phyloP scores from a whole-genome alignment of 2,329 filamentous ascomycete species.

The Neonectria faginata region DNA sequence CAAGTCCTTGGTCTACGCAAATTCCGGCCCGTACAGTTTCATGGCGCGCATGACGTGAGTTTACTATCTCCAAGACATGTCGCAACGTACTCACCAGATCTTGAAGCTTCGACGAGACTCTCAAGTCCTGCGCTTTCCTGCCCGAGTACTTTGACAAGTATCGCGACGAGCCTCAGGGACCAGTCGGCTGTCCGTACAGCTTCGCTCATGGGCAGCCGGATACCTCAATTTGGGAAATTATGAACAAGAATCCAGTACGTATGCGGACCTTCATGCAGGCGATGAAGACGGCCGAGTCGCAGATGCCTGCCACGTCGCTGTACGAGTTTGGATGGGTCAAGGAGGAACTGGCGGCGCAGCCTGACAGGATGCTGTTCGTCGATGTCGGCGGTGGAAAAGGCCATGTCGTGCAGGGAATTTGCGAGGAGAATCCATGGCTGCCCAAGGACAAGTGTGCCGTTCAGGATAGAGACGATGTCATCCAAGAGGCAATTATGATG shows the following conservation, averaged over 20 bases:
- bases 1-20: constrained; percentile 20
- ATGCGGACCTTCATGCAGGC: constrained; percentile 45
- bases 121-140: constrained; percentile 39
- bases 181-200: constrained; percentile 43
- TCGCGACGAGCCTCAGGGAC: constrained; percentile 45
- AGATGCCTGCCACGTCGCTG: constrained; percentile 41
- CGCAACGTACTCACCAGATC: background rate
- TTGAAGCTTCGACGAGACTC: constrained; percentile 43
- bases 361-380: constrained; percentile 43
- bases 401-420: constrained; percentile 45
- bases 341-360: constrained; percentile 1
- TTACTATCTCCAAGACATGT: background rate
- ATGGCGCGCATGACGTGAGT: constrained; percentile 24
- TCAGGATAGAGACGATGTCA: constrained; percentile 48
- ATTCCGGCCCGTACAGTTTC: background rate
- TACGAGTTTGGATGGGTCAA: constrained; percentile 51
- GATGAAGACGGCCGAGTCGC: constrained; percentile 44
- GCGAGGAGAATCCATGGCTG: constrained; percentile 42
- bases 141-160: constrained; percentile 50
- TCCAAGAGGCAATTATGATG: constrained; percentile 41
- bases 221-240: constrained; percentile 49
- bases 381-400: constrained; percentile 52
- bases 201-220: constrained; percentile 47
- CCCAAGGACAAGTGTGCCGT: constrained; percentile 46
- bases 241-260: constrained; percentile 39